phyloP scores from a whole-genome alignment of 441 rosid species.

The Viola pubescens region DNA sequence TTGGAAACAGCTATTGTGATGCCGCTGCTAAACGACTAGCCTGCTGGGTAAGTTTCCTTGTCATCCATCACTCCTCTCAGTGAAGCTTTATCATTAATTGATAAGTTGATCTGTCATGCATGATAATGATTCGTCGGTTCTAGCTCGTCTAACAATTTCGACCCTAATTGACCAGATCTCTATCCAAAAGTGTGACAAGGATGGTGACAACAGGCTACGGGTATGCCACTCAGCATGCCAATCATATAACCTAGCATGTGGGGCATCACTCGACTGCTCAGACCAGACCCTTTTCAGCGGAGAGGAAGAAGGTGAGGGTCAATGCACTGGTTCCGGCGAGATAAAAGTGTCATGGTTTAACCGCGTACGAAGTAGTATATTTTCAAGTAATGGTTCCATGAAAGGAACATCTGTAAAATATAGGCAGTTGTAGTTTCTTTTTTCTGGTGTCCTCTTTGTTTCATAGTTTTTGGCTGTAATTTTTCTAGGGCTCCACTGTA shows the following conservation, averaged over 20 bases:
- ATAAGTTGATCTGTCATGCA: neutral
- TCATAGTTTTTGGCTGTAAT: constrained; percentile 30
- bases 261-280: constrained; percentile 92
- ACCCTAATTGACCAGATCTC: constrained; percentile 54
- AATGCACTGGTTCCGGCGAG: constrained; percentile 85
- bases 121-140: neutral
- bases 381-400: constrained; percentile 30
- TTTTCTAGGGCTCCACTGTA: constrained; percentile 37
- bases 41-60: constrained; percentile 69
- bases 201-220: constrained; percentile 89
- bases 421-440: constrained; percentile 39
- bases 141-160: constrained; percentile 2
- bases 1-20: constrained; percentile 76
- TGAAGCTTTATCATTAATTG: neutral
- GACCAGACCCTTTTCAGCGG: constrained; percentile 95
- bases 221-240: constrained; percentile 93
- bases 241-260: constrained; percentile 85
- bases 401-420: constrained; percentile 46
- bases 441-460: neutral
- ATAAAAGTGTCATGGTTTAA: constrained; percentile 44
- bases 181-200: constrained; percentile 85
- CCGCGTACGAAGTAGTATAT: constrained; percentile 39
- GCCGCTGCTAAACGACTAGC: constrained; percentile 87
- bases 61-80: neutral
- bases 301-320: constrained; percentile 60